phyloP scores from a whole-genome alignment of 768 basidiomycete species.

The Phylloporus scabripes region DNA sequence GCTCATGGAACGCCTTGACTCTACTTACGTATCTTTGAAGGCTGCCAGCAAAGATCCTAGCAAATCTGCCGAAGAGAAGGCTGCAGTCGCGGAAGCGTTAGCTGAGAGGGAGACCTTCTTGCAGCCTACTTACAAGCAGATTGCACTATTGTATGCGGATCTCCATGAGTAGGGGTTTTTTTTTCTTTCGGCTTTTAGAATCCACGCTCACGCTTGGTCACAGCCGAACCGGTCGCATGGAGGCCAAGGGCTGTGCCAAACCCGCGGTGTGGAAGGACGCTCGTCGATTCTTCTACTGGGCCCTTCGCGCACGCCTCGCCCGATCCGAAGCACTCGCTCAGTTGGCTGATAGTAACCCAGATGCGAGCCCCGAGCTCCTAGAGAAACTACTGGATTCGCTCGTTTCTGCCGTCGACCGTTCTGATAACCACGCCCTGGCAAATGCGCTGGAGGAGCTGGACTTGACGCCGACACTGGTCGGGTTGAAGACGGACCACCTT shows the following conservation, averaged over 20 bases:
- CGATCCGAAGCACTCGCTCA: slow-evolving; percentile 57
- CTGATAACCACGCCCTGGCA: slow-evolving; percentile 53
- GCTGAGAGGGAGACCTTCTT: slow-evolving; percentile 73
- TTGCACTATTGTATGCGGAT: slow-evolving; percentile 92
- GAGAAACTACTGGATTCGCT: slow-evolving; percentile 58
- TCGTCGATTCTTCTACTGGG: slow-evolving; percentile 91
- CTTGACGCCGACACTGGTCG: slow-evolving; percentile 52
- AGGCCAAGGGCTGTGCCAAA: slow-evolving; percentile 93
- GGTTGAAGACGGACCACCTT: slow-evolving; percentile 67
- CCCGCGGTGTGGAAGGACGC: slow-evolving; percentile 84
- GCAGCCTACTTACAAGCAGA: slow-evolving; percentile 88
- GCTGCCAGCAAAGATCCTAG: slow-evolving; percentile 69
- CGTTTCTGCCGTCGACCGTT: slow-evolving; percentile 45
- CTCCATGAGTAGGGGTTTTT: slow-evolving; percentile 76
- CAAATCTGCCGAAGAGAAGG: slow-evolving; percentile 70
- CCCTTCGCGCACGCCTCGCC: slow-evolving; percentile 76
- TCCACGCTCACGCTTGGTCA: slow-evolving; percentile 7
- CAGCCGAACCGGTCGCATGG: slow-evolving; percentile 93
- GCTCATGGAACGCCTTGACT: slow-evolving; percentile 92
- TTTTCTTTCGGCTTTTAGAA: not conserved
- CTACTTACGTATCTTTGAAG: slow-evolving; percentile 76
- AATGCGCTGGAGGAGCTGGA: slow-evolving; percentile 69
- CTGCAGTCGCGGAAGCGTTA: slow-evolving; percentile 61
- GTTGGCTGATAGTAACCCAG: slow-evolving; percentile 68
- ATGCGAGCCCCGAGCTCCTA: slow-evolving; percentile 62